These are phyloP conservation scores for Butyriboletus loyo DNA, from an alignment of 768 basidiomycete genomes.

Conservation along the genomic window DNA sequence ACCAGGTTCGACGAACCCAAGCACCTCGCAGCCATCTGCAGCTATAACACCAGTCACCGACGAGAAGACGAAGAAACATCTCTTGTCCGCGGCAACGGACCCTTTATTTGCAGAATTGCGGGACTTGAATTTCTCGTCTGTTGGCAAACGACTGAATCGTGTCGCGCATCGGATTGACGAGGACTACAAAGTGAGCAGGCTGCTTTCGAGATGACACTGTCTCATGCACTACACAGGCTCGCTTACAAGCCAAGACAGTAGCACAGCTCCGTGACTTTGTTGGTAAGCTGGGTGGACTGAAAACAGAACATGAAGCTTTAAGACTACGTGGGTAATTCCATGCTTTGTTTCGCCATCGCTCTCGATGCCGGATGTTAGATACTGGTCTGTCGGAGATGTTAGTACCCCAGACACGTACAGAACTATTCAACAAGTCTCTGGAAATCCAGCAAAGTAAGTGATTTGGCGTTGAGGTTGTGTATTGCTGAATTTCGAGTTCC, in stretches of 20 bases:
- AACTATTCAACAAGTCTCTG: slow-evolving; percentile 85
- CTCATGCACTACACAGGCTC: slow-evolving; percentile 46
- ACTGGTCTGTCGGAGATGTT: slow-evolving; percentile 93
- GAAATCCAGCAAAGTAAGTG: slow-evolving; percentile 92
- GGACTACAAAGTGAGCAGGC: slow-evolving; percentile 73
- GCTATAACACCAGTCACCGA: slow-evolving; percentile 55
- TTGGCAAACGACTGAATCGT: slow-evolving; percentile 77
- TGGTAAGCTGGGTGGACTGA: slow-evolving; percentile 88
- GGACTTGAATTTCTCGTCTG: slow-evolving; percentile 89
- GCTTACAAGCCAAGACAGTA: slow-evolving; percentile 86
- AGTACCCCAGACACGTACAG: slow-evolving; percentile 77
- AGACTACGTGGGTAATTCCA: slow-evolving; percentile 66
- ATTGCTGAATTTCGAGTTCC: slow-evolving; percentile 3
- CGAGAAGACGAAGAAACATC: slow-evolving; percentile 88
- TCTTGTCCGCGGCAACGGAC: slow-evolving; percentile 74
- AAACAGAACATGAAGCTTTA: slow-evolving; percentile 87
- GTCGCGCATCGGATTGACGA: slow-evolving; percentile 85
- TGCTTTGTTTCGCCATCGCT: neutral
- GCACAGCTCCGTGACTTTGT: slow-evolving; percentile 93
- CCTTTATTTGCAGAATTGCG: slow-evolving; percentile 78
- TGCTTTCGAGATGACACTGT: neutral
- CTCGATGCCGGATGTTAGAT: slow-evolving; percentile 47
- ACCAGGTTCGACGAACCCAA: slow-evolving; percentile 36
- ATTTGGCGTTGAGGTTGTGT: neutral
- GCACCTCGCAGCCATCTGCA: slow-evolving; percentile 41